Evolutionary conservation across 2,329 filamentous ascomycete species (phyloP).

Genomic region (Endoconidiophora polonica): DNA sequence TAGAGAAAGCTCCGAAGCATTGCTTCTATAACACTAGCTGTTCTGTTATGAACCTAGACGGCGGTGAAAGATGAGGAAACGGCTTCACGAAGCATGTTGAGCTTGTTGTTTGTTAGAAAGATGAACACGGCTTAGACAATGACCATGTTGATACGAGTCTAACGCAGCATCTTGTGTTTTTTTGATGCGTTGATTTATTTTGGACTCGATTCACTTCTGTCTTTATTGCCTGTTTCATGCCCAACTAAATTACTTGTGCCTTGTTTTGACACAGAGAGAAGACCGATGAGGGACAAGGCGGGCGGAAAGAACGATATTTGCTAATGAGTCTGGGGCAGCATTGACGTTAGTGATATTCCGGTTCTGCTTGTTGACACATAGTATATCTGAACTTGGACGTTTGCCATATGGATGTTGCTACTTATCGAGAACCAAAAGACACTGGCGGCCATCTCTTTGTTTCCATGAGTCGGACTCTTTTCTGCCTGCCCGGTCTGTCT

Average conservation of each 20-base stretch:
- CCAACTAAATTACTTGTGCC: background rate
- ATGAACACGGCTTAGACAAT: background rate
- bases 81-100: conserved; percentile 6
- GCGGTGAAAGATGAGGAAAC: conserved; percentile 4
- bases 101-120: background rate
- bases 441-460: too few species aligned
- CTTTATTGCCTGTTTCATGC: background rate
- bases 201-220: background rate
- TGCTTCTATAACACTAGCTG: background rate
- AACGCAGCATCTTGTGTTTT: conserved; percentile 18
- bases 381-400: too few species aligned
- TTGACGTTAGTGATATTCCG: too few species aligned
- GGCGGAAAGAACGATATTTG: too few species aligned
- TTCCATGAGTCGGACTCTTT: background rate
- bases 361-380: too few species aligned
- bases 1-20: conserved; percentile 3
- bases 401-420: too few species aligned
- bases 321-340: too few species aligned
- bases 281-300: too few species aligned
- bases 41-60: conserved; percentile 1
- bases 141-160: conserved; percentile 18
- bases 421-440: too few species aligned
- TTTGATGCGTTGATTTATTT: background rate
- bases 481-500: background rate
- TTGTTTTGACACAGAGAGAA: background rate